Conservation (phyloP, 2,329 filamentous ascomycete species). For the Penicillium sp. region DNA sequence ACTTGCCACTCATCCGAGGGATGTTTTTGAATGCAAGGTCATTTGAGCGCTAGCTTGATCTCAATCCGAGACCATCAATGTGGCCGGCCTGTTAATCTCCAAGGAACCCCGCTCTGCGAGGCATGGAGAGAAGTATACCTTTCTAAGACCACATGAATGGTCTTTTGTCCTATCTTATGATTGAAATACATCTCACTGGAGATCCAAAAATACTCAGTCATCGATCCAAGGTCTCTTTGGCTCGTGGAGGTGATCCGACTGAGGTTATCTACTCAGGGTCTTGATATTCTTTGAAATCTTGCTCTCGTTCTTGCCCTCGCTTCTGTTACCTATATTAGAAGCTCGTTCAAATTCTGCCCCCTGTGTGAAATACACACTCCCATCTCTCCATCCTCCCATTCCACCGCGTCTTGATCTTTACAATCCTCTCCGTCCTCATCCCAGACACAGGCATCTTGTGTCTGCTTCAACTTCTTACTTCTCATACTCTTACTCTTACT, state of each 20-base stretch:
- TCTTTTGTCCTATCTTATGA: background rate
- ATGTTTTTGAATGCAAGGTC: background rate
- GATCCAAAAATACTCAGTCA: background rate
- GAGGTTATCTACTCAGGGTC: conserved; percentile 1
- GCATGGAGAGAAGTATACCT: conserved; percentile 5
- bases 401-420: background rate
- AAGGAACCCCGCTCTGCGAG: background rate
- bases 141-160: background rate
- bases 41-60: background rate
- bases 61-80: background rate
- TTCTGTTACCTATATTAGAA: background rate
- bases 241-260: background rate
- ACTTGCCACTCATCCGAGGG: background rate
- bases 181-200: background rate
- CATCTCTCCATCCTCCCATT: background rate
- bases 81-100: background rate
- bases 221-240: background rate
- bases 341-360: background rate
- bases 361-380: background rate
- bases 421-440: background rate
- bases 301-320: background rate
- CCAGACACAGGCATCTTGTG: background rate
- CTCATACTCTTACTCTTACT: background rate
- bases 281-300: background rate
- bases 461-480: background rate